phyloP scores from a whole-genome alignment of 2,329 filamentous ascomycete genomes.

The Pseudogymnoascus sp. region DNA sequence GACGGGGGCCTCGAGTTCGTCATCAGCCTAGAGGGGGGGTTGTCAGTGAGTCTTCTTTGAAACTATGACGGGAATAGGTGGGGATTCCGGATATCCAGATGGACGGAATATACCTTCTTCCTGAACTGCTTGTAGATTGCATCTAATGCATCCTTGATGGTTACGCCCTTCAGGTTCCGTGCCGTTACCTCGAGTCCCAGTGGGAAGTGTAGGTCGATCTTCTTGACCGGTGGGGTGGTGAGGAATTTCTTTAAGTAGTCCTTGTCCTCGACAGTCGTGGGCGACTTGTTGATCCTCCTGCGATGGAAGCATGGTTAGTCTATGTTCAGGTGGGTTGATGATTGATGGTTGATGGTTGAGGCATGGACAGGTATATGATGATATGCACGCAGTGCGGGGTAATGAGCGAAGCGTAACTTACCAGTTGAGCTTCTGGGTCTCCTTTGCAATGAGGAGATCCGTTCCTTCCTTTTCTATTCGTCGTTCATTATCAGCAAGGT shows the following conservation, averaged over 20 bases:
- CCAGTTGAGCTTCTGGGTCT: constrained; percentile 86
- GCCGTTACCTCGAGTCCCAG: constrained; percentile 80
- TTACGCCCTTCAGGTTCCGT: constrained; percentile 87
- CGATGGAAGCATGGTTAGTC: background rate
- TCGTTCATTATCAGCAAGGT: constrained; percentile 13
- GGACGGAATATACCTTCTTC: constrained; percentile 66
- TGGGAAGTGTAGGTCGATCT: constrained; percentile 88
- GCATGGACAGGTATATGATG: background rate
- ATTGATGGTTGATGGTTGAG: background rate
- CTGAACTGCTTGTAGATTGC: constrained; percentile 95
- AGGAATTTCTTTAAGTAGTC: constrained; percentile 75
- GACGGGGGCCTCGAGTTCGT: constrained; percentile 81
- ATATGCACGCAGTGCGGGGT: background rate
- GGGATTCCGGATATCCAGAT: constrained; percentile 5
- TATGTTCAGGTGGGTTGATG: too few relatives aligned
- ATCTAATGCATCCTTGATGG: constrained; percentile 92
- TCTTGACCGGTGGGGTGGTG: constrained; percentile 77
- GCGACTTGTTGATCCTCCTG: constrained; percentile 92
- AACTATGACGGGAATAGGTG: background rate
- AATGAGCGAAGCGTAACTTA: constrained; percentile 31
- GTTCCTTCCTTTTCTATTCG: constrained; percentile 61
- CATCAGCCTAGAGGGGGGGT: constrained; percentile 57
- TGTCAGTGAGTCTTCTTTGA: constrained; percentile 15
- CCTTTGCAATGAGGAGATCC: constrained; percentile 63
- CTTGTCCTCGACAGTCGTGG: constrained; percentile 69